Percentiles rank a stretch among this genome's conserved stretches.
Evolutionary conservation across 2,329 filamentous ascomycete genomes (phyloP).

Genomic region (Alternaria sp.): DNA sequence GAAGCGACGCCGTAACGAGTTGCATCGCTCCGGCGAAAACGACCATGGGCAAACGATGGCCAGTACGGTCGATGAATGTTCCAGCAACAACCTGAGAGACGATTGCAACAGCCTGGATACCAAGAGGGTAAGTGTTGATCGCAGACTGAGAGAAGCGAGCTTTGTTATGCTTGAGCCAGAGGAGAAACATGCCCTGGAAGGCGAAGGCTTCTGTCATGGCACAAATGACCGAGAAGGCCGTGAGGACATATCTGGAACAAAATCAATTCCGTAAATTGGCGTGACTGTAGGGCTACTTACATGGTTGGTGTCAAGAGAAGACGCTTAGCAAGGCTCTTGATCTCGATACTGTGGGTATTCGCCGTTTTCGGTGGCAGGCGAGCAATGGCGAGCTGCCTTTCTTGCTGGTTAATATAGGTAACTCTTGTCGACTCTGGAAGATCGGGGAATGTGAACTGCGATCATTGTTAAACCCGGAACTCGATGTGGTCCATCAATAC

Average conservation of each 20-base stretch:
- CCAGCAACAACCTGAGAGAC: conserved; percentile 53
- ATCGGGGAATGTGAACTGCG: conserved; percentile 32
- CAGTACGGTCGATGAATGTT: conserved; percentile 48
- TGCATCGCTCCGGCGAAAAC: conserved; percentile 43
- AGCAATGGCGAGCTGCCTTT: conserved; percentile 27
- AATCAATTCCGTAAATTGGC: background rate
- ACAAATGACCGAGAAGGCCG: conserved; percentile 46
- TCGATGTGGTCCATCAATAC: background rate
- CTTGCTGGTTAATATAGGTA: conserved; percentile 23
- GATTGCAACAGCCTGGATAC: conserved; percentile 64
- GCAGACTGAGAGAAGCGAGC: conserved; percentile 50
- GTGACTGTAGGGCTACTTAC: conserved; percentile 4
- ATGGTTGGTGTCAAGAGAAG: conserved; percentile 25
- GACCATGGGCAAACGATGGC: conserved; percentile 44
- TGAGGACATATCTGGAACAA: conserved; percentile 47
- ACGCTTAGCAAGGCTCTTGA: conserved; percentile 26
- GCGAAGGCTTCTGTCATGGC: conserved; percentile 47
- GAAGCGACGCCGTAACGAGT: conserved; percentile 41
- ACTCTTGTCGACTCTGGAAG: conserved; percentile 26
- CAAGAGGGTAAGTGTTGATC: conserved; percentile 66
- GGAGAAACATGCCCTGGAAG: conserved; percentile 33
- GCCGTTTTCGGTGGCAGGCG: conserved; percentile 32
- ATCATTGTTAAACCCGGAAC: background rate
- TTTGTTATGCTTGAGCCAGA: conserved; percentile 30
- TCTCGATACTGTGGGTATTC: conserved; percentile 29